phyloP scores from a whole-genome alignment of 495 filamentous ascomycete species.

The Articulospora tetracladia region DNA sequence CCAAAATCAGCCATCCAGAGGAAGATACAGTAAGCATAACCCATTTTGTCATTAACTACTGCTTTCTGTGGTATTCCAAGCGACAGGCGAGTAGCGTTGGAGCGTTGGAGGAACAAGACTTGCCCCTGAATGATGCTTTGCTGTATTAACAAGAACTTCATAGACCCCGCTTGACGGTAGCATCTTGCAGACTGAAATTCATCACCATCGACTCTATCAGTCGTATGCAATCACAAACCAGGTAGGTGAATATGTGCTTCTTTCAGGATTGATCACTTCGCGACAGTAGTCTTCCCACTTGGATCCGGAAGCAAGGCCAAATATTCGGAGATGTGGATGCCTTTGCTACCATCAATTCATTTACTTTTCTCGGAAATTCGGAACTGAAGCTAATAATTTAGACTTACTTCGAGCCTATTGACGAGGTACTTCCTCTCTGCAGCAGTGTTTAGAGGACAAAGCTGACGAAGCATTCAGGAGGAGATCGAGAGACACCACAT shows the following conservation, averaged over 20 bases:
- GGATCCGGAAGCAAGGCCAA: too few species aligned
- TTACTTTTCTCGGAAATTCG: not conserved
- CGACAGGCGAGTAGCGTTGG: not conserved
- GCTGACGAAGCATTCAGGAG: conserved; percentile 49
- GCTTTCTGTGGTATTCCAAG: too few species aligned
- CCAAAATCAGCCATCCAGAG: not conserved
- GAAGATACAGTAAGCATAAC: conserved; percentile 1
- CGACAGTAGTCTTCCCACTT: not conserved
- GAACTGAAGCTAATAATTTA: conserved; percentile 42
- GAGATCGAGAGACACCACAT: conserved; percentile 73
- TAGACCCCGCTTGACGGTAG: conserved; percentile 22
- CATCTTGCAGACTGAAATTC: conserved; percentile 56
- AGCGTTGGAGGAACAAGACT: not conserved
- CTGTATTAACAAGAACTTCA: not conserved
- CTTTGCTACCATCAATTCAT: not conserved
- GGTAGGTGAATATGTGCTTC: not conserved
- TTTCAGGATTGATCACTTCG: not conserved
- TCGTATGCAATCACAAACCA: conserved; percentile 52
- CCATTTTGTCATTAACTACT: not conserved
- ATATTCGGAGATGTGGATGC: not conserved
- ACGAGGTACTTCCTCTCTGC: conserved; percentile 59
- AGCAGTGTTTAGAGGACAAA: not conserved
- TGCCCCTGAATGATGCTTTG: not conserved
- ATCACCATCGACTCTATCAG: conserved; percentile 69
- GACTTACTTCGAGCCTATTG: conserved; percentile 76